phyloP scores from a whole-genome alignment of 2,329 filamentous ascomycete genomes.

The Hymenotorrendiella dingleyae region DNA sequence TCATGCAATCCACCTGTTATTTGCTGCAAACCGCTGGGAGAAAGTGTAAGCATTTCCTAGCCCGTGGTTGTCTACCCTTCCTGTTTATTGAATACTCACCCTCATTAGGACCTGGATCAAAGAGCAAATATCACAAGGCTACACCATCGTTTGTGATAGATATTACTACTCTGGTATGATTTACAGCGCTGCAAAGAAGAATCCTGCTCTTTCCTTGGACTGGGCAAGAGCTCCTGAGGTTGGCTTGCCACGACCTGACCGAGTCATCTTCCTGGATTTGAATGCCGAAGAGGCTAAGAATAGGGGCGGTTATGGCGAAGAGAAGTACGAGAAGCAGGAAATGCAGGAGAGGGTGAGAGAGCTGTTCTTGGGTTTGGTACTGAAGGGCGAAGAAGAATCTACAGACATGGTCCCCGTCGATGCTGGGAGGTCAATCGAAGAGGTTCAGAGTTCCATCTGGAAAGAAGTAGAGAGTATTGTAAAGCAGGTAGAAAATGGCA shows the following conservation, averaged over 20 bases:
- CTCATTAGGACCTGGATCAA: constrained; percentile 43
- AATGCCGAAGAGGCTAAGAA: constrained; percentile 64
- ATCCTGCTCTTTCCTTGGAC: constrained; percentile 58
- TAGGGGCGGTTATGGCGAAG: constrained; percentile 81
- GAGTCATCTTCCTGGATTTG: constrained; percentile 83
- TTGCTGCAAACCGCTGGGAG: constrained; percentile 71
- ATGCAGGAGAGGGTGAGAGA: constrained; percentile 77
- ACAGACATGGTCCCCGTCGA: constrained; percentile 47
- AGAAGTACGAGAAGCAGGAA: constrained; percentile 79
- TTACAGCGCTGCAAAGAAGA: constrained; percentile 84
- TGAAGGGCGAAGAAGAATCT: constrained; percentile 41
- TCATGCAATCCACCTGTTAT: constrained; percentile 66
- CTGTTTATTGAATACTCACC: neutral
- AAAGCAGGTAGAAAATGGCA: constrained; percentile 31
- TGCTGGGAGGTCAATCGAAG: constrained; percentile 34
- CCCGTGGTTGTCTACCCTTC: neutral
- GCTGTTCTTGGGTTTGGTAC: constrained; percentile 59
- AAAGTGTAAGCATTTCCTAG: constrained; percentile 19
- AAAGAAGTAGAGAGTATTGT: neutral
- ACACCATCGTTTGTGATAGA: constrained; percentile 77
- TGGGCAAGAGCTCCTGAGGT: constrained; percentile 85
- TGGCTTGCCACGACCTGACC: constrained; percentile 79
- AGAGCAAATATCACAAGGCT: constrained; percentile 54
- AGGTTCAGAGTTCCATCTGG: constrained; percentile 2
- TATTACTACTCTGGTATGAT: constrained; percentile 95